These are phyloP conservation scores for Venturia pyrina DNA, from an alignment of 2,329 filamentous ascomycete genomes.

Conservation along the genomic window DNA sequence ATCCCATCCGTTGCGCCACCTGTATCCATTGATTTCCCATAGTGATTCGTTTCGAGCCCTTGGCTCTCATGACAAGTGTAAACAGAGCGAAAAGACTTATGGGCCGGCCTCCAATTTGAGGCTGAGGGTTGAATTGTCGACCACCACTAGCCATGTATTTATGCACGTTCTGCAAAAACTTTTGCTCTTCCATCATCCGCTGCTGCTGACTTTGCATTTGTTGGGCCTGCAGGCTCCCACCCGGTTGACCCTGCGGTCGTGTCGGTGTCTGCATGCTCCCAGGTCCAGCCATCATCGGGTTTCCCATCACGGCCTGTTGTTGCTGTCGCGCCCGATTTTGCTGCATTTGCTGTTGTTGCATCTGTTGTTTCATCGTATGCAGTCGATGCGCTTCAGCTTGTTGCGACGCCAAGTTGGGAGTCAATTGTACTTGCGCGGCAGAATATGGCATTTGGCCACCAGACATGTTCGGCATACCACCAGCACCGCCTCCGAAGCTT, in stretches of 20 bases:
- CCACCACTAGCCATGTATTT: conserved; percentile 68
- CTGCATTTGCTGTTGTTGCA: conserved; percentile 53
- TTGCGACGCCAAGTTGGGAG: conserved; percentile 4
- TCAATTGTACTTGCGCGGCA: conserved; percentile 7
- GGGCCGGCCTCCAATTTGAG: conserved; percentile 60
- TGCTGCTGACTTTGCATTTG: conserved; percentile 15
- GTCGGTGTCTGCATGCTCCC: conserved; percentile 23
- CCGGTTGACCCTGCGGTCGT: conserved; percentile 12
- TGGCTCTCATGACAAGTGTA: conserved; percentile 62
- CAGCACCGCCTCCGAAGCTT: conserved; percentile 23
- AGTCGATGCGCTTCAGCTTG: conserved; percentile 57
- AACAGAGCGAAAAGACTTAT: conserved; percentile 72
- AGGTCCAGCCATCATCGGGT: conserved; percentile 20
- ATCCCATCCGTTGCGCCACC: conserved; percentile 48
- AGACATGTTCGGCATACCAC: conserved; percentile 24
- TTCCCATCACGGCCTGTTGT: conserved; percentile 28
- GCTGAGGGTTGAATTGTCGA: conserved; percentile 64
- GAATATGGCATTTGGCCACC: conserved; percentile 15
- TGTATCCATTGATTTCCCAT: conserved; percentile 62
- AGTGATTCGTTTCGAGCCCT: conserved; percentile 66
- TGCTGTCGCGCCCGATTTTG: conserved; percentile 25
- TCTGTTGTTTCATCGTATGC: conserved; percentile 74
- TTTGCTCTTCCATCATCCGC: conserved; percentile 11
- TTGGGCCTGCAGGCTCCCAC: neutral
- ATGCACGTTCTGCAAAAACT: conserved; percentile 58